Evolutionary conservation across 345 rosid species (phyloP).

Genomic region (Brassica incana): DNA sequence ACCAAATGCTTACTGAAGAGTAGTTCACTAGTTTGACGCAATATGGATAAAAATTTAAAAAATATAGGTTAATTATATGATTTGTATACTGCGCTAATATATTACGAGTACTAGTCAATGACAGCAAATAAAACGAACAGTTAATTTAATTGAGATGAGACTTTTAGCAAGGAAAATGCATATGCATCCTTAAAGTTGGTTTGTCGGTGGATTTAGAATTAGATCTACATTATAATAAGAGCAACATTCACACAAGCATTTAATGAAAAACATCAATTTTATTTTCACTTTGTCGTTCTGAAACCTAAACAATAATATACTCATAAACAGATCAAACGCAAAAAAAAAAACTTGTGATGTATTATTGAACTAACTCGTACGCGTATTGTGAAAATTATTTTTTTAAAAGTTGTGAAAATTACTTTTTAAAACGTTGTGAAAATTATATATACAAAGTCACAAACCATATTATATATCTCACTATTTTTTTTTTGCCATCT

Average conservation of each 20-base stretch:
- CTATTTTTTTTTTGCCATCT: constrained; percentile 4
- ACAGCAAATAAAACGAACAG: constrained; percentile 1
- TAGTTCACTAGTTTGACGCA: background rate
- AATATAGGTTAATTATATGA: background rate
- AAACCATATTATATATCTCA: constrained; percentile 1
- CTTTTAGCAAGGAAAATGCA: constrained; percentile 25
- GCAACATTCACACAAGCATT: constrained; percentile 13
- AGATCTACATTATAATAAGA: constrained; percentile 19
- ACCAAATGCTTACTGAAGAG: background rate
- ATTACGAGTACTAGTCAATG: background rate
- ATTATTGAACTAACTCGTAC: background rate
- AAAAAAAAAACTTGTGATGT: background rate
- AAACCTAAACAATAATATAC: background rate
- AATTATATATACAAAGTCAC: background rate
- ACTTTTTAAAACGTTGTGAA: background rate
- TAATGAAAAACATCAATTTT: background rate
- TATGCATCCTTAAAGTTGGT: constrained; percentile 25
- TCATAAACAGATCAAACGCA: background rate
- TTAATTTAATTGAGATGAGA: constrained; percentile 1
- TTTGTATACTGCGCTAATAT: background rate
- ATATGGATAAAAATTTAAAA: background rate
- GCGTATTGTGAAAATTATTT: background rate
- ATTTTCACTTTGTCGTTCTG: background rate
- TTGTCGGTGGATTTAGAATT: constrained; percentile 37
- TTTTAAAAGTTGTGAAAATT: too few species aligned